These are phyloP conservation scores for Breynia disticha DNA, from an alignment of 441 rosid genomes.

Conservation along the genomic window DNA sequence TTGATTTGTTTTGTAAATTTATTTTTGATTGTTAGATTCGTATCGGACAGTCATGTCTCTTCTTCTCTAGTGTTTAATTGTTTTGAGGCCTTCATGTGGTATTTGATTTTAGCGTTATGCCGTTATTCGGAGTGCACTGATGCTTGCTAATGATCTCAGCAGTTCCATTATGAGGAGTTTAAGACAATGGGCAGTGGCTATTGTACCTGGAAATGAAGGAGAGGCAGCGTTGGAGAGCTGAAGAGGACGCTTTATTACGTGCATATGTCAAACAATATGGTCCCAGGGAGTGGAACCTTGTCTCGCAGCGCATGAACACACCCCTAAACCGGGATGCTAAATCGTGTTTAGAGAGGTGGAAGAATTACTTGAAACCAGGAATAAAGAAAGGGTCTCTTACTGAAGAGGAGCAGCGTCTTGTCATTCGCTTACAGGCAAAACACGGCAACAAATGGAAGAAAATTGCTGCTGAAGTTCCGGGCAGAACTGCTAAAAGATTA, in stretches of 20 bases:
- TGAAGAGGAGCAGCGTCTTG: constrained; percentile 87
- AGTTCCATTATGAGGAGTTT: constrained; percentile 52
- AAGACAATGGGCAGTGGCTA: constrained; percentile 57
- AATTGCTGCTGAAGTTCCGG: constrained; percentile 93
- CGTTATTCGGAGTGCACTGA: not conserved
- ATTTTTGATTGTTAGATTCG: no score
- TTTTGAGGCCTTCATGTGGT: not conserved
- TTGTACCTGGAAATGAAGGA: constrained; percentile 84
- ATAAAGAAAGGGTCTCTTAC: constrained; percentile 95
- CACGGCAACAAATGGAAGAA: constrained; percentile 99
- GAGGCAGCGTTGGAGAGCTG: constrained; percentile 99
- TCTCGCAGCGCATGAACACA: constrained; percentile 91
- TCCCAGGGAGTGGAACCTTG: constrained; percentile 94
- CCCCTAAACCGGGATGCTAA: constrained; percentile 85
- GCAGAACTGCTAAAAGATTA: constrained; percentile 82
- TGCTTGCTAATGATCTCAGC: constrained; percentile 7
- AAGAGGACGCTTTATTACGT: constrained; percentile 85
- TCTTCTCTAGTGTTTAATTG: no score
- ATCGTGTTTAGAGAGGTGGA: constrained; percentile 94
- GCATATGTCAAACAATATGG: constrained; percentile 92
- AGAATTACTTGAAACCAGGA: constrained; percentile 93
- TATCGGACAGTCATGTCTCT: no score
- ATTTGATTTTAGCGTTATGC: not conserved
- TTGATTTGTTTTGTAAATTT: no score
- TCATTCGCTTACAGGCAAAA: constrained; percentile 79